Conservation (phyloP, 164 flowering plant genomes). For the Echeveria elegans region DNA sequence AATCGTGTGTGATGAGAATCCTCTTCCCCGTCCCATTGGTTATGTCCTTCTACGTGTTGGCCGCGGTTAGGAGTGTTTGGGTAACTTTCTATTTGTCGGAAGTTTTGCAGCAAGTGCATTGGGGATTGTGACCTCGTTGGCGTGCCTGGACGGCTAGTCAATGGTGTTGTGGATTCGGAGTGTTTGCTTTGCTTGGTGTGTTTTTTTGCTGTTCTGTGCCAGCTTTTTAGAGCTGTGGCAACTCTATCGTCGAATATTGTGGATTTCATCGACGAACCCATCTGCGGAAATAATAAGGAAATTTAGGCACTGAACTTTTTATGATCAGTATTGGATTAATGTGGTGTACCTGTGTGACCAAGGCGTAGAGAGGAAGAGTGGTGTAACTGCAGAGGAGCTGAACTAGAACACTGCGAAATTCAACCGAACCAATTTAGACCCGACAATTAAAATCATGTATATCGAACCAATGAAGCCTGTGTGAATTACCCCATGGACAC, state of each 20-base stretch:
- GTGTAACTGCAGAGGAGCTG: slow-evolving; percentile 10
- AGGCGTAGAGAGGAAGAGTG: slow-evolving; percentile 10
- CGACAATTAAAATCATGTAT: neutral
- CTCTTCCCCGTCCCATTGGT: slow-evolving; percentile 13
- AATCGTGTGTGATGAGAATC: neutral
- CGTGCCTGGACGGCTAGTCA: slow-evolving; percentile 32
- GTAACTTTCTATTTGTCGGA: slow-evolving; percentile 14
- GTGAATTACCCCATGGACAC: slow-evolving; percentile 60
- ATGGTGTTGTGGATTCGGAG: slow-evolving; percentile 22
- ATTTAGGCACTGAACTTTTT: neutral
- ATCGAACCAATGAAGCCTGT: neutral
- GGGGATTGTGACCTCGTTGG: slow-evolving; percentile 39
- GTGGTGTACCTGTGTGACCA: slow-evolving; percentile 5
- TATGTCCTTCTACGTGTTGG: slow-evolving; percentile 10
- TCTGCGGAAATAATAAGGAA: slow-evolving; percentile 22
- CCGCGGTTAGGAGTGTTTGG: slow-evolving; percentile 16
- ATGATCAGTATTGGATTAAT: neutral
- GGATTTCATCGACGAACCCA: slow-evolving; percentile 52
- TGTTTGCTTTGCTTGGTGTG: slow-evolving; percentile 19
- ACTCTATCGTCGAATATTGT: slow-evolving; percentile 42
- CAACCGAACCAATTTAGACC: neutral
- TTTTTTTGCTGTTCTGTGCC: slow-evolving; percentile 40
- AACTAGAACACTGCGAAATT: slow-evolving; percentile 1
- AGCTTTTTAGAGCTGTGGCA: slow-evolving; percentile 31
- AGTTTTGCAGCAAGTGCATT: slow-evolving; percentile 27